Evolutionary conservation across 139 green algal species (phyloP).

Genomic region (Coelastrella sp.): DNA sequence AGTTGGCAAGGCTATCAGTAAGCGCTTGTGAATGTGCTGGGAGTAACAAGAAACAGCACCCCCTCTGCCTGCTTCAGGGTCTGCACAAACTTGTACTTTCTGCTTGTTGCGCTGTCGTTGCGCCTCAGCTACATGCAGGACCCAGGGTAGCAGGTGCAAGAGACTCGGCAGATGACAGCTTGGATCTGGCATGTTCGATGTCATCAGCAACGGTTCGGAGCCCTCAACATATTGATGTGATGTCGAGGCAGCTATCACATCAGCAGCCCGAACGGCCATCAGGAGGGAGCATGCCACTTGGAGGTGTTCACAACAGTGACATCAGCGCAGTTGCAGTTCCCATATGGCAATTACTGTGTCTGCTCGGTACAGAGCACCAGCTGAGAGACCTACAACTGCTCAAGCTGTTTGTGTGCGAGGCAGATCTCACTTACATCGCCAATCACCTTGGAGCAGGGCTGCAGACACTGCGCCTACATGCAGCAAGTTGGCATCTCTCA

Average conservation of each 20-base stretch:
- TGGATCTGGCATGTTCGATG: not conserved
- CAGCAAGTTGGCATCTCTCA: not conserved
- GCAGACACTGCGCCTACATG: constrained; percentile 9
- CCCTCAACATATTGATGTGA: too few species aligned
- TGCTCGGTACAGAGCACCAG: not conserved
- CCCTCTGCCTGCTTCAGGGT: too few species aligned
- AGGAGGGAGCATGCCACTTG: too few species aligned
- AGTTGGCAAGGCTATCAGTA: not conserved
- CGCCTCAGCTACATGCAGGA: not conserved
- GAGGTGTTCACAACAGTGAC: too few species aligned
- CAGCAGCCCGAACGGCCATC: too few species aligned
- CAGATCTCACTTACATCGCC: not conserved
- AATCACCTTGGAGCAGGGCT: not conserved
- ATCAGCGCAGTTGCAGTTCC: not conserved
- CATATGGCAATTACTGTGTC: not conserved
- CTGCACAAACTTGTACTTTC: not conserved
- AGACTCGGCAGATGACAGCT: too few species aligned
- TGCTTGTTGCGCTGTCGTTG: not conserved
- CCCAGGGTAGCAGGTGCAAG: not conserved
- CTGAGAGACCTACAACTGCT: constrained; percentile 9
- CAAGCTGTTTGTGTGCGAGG: not conserved
- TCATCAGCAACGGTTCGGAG: not conserved
- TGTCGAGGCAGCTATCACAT: too few species aligned
- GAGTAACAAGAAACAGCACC: too few species aligned
- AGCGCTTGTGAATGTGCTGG: not conserved